Conservation (phyloP, 2,329 filamentous ascomycete species). For the Epichloe amarillans region DNA sequence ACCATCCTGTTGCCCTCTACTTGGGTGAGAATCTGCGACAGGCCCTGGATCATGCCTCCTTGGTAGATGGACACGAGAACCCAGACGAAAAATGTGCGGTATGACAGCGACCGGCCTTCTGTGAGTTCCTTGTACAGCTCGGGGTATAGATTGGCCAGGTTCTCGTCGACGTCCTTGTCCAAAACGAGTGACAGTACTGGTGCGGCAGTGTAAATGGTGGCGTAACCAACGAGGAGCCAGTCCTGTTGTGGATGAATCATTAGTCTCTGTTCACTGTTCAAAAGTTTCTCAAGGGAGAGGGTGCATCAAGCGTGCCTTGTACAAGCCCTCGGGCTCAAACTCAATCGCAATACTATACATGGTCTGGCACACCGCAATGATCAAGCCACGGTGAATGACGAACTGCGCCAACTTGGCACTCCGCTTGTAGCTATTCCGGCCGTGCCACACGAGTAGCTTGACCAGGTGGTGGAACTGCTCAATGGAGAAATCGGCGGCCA, state of each 20-base stretch:
- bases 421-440: conserved; percentile 92
- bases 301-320: conserved; percentile 40
- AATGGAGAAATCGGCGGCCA: conserved; percentile 94
- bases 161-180: conserved; percentile 89
- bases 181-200: conserved; percentile 90
- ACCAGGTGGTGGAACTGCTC: conserved; percentile 90
- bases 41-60: conserved; percentile 87
- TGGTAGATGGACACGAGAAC: conserved; percentile 92
- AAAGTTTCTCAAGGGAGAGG: not conserved
- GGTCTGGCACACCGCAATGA: conserved; percentile 91
- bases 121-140: conserved; percentile 98
- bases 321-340: conserved; percentile 88
- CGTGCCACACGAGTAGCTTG: conserved; percentile 97
- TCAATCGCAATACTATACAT: conserved; percentile 90
- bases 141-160: conserved; percentile 85
- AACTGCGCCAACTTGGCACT: conserved; percentile 94
- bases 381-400: conserved; percentile 91
- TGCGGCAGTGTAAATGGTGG: conserved; percentile 85
- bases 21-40: conserved; percentile 76
- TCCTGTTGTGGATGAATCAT: conserved; percentile 42
- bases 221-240: conserved; percentile 94
- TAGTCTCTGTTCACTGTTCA: conserved; percentile 7
- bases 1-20: conserved; percentile 67
- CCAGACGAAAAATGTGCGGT: conserved; percentile 95
- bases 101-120: conserved; percentile 70